phyloP scores from a whole-genome alignment of 352 stramenopile genomes.

The Globisporangium canariense region DNA sequence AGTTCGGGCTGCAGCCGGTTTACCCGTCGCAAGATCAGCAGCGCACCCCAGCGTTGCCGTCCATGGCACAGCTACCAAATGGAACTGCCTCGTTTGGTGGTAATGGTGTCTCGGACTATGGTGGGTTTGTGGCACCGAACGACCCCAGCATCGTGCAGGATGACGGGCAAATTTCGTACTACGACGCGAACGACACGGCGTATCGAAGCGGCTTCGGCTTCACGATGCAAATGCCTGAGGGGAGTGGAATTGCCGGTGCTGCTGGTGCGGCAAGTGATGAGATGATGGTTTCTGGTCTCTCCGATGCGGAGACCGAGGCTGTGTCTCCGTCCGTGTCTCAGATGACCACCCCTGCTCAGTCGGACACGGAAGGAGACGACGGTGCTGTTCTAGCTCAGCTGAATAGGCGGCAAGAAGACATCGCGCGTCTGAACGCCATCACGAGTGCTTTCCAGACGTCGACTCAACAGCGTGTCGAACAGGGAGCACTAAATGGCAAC shows the following conservation, averaged over 20 bases:
- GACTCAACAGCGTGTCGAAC: neutral
- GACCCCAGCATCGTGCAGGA: conserved; percentile 37
- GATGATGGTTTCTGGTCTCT: conserved; percentile 19
- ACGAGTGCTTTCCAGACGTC: conserved; percentile 23
- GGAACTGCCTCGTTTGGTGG: conserved; percentile 3
- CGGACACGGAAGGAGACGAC: conserved; percentile 55
- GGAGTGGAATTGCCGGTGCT: neutral
- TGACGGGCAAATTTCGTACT: conserved; percentile 56
- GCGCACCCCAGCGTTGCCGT: conserved; percentile 14
- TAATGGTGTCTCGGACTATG: conserved; percentile 11
- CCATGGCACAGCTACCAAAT: conserved; percentile 14
- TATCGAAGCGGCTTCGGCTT: conserved; percentile 60
- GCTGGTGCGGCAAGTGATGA: neutral
- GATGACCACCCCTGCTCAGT: conserved; percentile 61
- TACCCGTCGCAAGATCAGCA: conserved; percentile 15
- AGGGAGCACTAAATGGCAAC: neutral
- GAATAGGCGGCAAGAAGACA: conserved; percentile 22
- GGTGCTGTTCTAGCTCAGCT: conserved; percentile 25
- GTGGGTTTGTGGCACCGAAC: conserved; percentile 57
- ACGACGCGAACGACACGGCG: conserved; percentile 60
- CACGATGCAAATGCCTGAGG: conserved; percentile 25
- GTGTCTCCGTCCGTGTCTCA: conserved; percentile 62
- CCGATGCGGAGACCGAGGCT: conserved; percentile 59
- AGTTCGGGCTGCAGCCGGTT: conserved; percentile 3
- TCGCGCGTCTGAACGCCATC: conserved; percentile 29